Evolutionary conservation across 2,329 filamentous ascomycete genomes (phyloP).

Genomic region (Tolypocladium ovalisporum): DNA sequence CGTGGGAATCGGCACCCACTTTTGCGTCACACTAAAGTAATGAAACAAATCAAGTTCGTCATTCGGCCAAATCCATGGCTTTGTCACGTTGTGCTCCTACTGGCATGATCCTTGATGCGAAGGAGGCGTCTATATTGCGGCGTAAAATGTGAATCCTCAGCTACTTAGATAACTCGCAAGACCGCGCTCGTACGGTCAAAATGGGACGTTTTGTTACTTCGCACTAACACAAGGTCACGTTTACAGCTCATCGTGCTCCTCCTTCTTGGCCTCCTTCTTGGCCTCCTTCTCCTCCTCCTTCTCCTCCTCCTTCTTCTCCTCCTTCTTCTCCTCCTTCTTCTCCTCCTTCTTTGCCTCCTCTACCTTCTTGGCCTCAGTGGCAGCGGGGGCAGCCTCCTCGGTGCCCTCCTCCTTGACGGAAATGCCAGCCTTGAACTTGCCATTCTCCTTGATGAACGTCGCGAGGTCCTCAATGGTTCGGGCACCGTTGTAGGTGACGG

Average conservation of each 20-base stretch:
- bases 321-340: slow-evolving; percentile 23
- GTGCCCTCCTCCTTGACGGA: slow-evolving; percentile 41
- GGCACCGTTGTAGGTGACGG: slow-evolving; percentile 77
- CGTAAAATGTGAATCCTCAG: slow-evolving; percentile 15
- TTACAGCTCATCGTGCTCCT: slow-evolving; percentile 69
- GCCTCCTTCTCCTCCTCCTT: slow-evolving; percentile 18
- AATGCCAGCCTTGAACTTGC: slow-evolving; percentile 73
- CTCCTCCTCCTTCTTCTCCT: no score
- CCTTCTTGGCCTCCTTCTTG: slow-evolving; percentile 18
- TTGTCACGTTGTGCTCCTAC: background rate
- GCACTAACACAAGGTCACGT: slow-evolving; percentile 18
- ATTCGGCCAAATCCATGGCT: background rate
- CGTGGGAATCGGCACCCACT: background rate
- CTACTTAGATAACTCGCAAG: slow-evolving; percentile 11
- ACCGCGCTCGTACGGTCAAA: slow-evolving; percentile 22
- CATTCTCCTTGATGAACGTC: slow-evolving; percentile 89
- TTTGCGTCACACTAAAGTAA: background rate
- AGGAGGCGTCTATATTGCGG: slow-evolving; percentile 13
- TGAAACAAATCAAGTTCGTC: no score
- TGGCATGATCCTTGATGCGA: slow-evolving; percentile 2
- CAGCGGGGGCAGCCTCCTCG: slow-evolving; percentile 43
- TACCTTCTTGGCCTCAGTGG: slow-evolving; percentile 35
- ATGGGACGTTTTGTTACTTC: slow-evolving; percentile 12
- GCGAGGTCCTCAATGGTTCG: slow-evolving; percentile 87
- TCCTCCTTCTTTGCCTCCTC: slow-evolving; percentile 33